Conservation (phyloP, 1,284 basidiomycete species). For the Sporisorium sorghi region DNA sequence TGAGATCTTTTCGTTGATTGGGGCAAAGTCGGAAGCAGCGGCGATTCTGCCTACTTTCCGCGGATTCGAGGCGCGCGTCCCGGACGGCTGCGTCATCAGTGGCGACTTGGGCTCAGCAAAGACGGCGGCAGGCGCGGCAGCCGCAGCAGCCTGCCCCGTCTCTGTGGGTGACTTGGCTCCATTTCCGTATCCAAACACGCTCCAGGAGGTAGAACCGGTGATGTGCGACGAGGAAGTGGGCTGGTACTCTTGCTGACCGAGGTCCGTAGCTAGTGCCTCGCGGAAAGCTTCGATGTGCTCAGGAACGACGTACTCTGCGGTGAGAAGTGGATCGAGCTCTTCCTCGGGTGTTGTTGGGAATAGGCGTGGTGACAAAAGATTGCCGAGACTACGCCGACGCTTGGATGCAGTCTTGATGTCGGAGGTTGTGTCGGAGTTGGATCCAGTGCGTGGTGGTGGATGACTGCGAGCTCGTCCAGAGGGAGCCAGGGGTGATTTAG, state of each 20-base stretch:
- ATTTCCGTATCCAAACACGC: conserved; percentile 41
- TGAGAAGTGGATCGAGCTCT: conserved; percentile 56
- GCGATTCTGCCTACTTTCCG: conserved; percentile 58
- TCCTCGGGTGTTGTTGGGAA: conserved; percentile 32
- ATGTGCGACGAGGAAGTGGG: conserved; percentile 34
- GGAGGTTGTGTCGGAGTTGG: conserved; percentile 8
- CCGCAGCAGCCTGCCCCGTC: conserved; percentile 8
- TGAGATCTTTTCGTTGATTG: conserved; percentile 59
- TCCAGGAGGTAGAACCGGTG: conserved; percentile 45
- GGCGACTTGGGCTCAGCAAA: conserved; percentile 29
- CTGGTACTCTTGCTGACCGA: conserved; percentile 58
- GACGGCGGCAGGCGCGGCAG: conserved; percentile 14
- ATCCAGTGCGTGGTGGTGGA: not conserved
- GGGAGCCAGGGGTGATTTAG: not conserved
- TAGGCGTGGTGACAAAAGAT: conserved; percentile 42
- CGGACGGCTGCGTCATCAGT: conserved; percentile 26
- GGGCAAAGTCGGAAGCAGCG: conserved; percentile 67
- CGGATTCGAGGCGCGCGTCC: conserved; percentile 45
- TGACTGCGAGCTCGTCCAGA: not conserved
- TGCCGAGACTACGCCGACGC: conserved; percentile 41
- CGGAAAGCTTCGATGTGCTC: conserved; percentile 59
- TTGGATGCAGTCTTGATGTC: conserved; percentile 20
- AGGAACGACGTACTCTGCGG: conserved; percentile 48
- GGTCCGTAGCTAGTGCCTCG: conserved; percentile 56
- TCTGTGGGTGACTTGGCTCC: conserved; percentile 34